Base-by-base conservation (phyloP, 176 grass and related monocot genomes). In the Bolboschoenus planiculmis region DNA sequence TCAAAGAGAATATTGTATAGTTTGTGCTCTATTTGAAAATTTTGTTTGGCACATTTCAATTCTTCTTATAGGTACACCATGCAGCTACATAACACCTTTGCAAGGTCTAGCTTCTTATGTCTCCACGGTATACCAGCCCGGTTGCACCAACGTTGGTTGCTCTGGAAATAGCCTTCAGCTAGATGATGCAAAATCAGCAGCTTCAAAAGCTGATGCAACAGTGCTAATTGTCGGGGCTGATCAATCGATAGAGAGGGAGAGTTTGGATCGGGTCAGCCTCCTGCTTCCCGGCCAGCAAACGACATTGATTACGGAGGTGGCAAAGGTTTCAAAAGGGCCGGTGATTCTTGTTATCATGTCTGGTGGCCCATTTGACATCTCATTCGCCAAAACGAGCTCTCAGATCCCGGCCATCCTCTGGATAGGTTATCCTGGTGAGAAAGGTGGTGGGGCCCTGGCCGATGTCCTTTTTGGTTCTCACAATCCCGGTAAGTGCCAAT, bases 291-390 rank as follows among this genome's bases (percentile, higher is more conserved):
- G 96, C 0, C 87, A 91, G 34, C 96, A 99, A 83, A 62, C 86
- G 20, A 53, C 70, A 20, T 88, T 99, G 50, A 86, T 99, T 44
- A 88, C 87, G 15, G 92, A 83, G 1, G 89, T 99, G 13, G 90
- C 90, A 39, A 91, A 91, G 74, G 92, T 84, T 5, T 84, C 96
- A 27, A 83, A 55, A 0, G 96, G 96, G 1, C 91, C 91, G 0
- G 91, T 94, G 78, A 91, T 99, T 83, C 96, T 99, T 66, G 92
- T 99, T 66, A 42, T 99, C 86, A 99, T 99, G 96, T 99, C 96
- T 0, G 96, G 96, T 0, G 92, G 96, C 0, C 91, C 90, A 7
- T 91, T 98, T 42, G 90, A 98, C 76, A 90, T 98, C 43, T 90
- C 89, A 0, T 88, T 88, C 42, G 86, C 89, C 21, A 90, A 95